A percentile compares a stretch with the other conserved stretches of the same genome.
phyloP scores from a whole-genome alignment of 2,329 filamentous ascomycete genomes.

The Fusarium virguliforme region DNA sequence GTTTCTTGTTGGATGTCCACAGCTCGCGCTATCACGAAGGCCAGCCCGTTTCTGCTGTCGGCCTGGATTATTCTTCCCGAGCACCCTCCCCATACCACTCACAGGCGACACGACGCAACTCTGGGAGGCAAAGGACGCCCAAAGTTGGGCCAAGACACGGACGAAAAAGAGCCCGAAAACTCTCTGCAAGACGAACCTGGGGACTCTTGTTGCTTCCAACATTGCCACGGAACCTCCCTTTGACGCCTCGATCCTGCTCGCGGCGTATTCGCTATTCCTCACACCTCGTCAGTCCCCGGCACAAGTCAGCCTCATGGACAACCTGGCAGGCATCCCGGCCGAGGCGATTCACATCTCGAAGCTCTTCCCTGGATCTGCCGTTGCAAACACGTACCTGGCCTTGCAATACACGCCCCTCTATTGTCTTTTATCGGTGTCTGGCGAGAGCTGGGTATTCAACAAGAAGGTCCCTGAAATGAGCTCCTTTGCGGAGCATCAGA shows the following conservation, averaged over 20 bases:
- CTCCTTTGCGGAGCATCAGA: conserved; percentile 65
- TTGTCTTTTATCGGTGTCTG: conserved; percentile 71
- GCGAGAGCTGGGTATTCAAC: conserved; percentile 72
- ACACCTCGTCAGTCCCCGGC: conserved; percentile 54
- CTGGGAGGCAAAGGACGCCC: conserved; percentile 65
- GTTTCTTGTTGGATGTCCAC: conserved; percentile 72
- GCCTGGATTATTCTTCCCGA: conserved; percentile 57
- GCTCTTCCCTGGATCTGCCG: conserved; percentile 63
- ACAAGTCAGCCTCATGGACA: conserved; percentile 49
- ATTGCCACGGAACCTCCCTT: conserved; percentile 57
- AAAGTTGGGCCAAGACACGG: conserved; percentile 63
- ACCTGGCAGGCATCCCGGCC: conserved; percentile 46
- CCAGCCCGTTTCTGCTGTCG: conserved; percentile 54
- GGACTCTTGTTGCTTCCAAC: conserved; percentile 56
- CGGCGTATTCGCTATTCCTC: conserved; percentile 58
- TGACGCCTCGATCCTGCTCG: conserved; percentile 61
- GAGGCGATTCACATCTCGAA: conserved; percentile 53
- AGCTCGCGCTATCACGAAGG: conserved; percentile 71
- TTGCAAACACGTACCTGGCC: conserved; percentile 70
- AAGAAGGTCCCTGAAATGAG: conserved; percentile 65
- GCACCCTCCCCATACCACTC: conserved; percentile 63
- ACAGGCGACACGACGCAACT: conserved; percentile 61
- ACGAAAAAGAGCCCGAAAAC: conserved; percentile 48
- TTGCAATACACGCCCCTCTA: conserved; percentile 73
- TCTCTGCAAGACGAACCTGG: conserved; percentile 53